phyloP scores from a whole-genome alignment of 1,284 basidiomycete genomes.

The Peniophora sp. region DNA sequence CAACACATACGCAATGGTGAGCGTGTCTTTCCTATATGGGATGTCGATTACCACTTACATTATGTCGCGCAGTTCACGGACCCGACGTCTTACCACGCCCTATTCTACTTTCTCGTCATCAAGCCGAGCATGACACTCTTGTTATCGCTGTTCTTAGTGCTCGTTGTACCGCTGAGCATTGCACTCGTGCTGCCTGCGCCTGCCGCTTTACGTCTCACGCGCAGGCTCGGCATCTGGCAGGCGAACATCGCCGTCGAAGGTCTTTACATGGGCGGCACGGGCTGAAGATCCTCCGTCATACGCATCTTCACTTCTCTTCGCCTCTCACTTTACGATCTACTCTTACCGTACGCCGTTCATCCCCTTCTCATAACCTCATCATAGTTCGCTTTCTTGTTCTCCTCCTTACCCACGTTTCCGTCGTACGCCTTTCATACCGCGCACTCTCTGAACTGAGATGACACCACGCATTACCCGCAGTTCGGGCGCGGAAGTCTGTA shows the following conservation, averaged over 20 bases:
- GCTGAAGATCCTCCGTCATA: background rate
- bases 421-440: too few species aligned
- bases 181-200: constrained; percentile 59
- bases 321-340: background rate
- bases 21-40: constrained; percentile 16
- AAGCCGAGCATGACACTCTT: constrained; percentile 73
- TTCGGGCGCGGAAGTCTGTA: too few species aligned
- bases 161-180: constrained; percentile 50
- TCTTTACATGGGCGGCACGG: constrained; percentile 35
- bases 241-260: constrained; percentile 74
- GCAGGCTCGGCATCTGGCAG: constrained; percentile 69
- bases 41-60: constrained; percentile 4
- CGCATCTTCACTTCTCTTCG: background rate
- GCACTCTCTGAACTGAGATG: too few species aligned
- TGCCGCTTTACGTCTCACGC: constrained; percentile 51
- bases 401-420: too few species aligned
- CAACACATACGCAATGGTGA: constrained; percentile 71
- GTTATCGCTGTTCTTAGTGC: constrained; percentile 44
- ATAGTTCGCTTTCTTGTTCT: too few species aligned
- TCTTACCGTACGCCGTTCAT: too few species aligned
- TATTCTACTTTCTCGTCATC: constrained; percentile 80
- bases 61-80: constrained; percentile 56
- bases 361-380: too few species aligned
- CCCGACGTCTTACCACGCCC: constrained; percentile 67
- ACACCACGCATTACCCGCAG: too few species aligned